These are phyloP conservation scores for Pleodorina starrii DNA, from an alignment of 139 green algal species.

Conservation along the genomic window DNA sequence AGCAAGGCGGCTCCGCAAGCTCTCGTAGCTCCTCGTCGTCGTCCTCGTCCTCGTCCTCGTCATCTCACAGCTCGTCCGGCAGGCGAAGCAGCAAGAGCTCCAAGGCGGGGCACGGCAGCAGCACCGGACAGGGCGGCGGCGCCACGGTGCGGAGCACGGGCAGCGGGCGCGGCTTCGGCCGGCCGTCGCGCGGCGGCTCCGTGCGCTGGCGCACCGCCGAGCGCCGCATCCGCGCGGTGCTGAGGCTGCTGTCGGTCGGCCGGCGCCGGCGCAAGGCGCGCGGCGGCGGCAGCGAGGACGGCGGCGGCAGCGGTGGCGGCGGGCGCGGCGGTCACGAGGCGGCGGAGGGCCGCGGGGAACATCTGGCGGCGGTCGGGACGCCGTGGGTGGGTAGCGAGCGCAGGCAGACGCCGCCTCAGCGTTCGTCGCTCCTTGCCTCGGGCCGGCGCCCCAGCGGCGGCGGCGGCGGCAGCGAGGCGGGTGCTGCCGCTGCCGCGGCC, in stretches of 20 bases:
- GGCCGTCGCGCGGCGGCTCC: neutral
- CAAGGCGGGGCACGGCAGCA: neutral
- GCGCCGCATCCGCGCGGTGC: slow-evolving; percentile 31
- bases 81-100: neutral
- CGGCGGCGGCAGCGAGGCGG: neutral
- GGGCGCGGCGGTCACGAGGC: no score
- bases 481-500: no score
- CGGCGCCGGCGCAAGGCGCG: neutral
- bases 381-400: no score
- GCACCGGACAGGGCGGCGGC: neutral
- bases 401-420: neutral
- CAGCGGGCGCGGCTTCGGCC: neutral
- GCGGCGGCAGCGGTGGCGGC: neutral
- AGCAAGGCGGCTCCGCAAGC: neutral
- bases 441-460: no score
- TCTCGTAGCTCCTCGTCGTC: neutral
- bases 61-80: neutral
- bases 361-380: no score
- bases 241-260: neutral
- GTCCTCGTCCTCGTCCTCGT: neutral
- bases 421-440: no score
- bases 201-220: slow-evolving; percentile 23
- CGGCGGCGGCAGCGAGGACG: neutral
- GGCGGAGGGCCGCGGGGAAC: no score
- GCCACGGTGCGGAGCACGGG: neutral